phyloP scores from a whole-genome alignment of 148 eudicot species.

The Persicaria tinctoria region DNA sequence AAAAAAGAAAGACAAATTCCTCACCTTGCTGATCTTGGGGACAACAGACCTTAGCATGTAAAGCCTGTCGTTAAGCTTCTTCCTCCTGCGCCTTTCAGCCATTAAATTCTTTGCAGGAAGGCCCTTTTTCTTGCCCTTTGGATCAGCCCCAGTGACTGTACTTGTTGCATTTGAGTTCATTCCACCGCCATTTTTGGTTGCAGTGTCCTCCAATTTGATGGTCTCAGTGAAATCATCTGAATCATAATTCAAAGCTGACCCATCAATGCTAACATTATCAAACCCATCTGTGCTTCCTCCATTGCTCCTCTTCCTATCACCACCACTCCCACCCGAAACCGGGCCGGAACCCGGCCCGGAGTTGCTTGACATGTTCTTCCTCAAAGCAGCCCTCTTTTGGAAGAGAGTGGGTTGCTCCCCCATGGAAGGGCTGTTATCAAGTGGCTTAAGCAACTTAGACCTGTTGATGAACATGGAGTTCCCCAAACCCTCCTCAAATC shows the following conservation, averaged over 20 bases:
- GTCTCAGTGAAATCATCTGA: conserved; percentile 36
- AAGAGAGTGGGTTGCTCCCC: conserved; percentile 42
- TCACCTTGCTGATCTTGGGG: conserved; percentile 68
- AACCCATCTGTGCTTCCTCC: conserved; percentile 20
- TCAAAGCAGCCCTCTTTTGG: conserved; percentile 33
- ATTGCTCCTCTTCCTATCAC: conserved; percentile 16
- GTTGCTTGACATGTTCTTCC: conserved; percentile 9
- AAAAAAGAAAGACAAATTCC: background rate
- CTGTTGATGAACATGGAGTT: conserved; percentile 14
- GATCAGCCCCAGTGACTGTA: conserved; percentile 25
- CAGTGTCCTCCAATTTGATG: conserved; percentile 4
- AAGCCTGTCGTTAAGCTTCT: conserved; percentile 75
- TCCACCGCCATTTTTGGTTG: conserved; percentile 1
- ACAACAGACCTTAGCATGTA: conserved; percentile 74
- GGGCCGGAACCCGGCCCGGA: conserved; percentile 19
- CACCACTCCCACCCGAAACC: conserved; percentile 16
- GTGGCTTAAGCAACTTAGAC: conserved; percentile 32
- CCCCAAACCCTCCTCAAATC: conserved; percentile 28
- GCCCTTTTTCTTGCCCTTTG: conserved; percentile 54
- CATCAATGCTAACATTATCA: conserved; percentile 29
- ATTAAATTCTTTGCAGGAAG: conserved; percentile 69
- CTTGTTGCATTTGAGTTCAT: conserved; percentile 38
- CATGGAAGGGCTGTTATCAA: conserved; percentile 23
- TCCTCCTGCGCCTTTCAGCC: conserved; percentile 70
- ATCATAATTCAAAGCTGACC: conserved; percentile 33